These are phyloP conservation scores for Sporobolomyces pararoseus DNA, from an alignment of 768 basidiomycete species.

Conservation along the genomic window DNA sequence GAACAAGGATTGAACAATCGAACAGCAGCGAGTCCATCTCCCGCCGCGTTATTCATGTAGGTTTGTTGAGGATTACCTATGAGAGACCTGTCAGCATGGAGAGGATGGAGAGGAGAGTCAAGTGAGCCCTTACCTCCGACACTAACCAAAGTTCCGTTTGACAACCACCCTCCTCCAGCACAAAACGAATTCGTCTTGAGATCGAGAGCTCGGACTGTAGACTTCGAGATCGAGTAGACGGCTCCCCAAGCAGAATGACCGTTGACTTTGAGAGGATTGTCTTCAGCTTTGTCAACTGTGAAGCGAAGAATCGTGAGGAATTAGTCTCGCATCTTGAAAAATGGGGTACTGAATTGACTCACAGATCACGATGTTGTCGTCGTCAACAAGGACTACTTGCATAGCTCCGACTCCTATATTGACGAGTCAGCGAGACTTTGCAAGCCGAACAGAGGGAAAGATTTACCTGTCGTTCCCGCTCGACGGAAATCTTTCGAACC, in stretches of 20 bases:
- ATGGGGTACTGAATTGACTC: too few relatives aligned
- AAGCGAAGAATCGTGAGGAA: not conserved
- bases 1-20: conserved; percentile 62
- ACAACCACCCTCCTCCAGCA: conserved; percentile 46
- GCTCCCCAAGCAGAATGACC: conserved; percentile 38
- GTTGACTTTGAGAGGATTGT: conserved; percentile 36
- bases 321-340: too few relatives aligned
- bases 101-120: not conserved
- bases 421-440: too few relatives aligned
- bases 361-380: conserved; percentile 35
- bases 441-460: too few relatives aligned
- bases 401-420: conserved; percentile 36
- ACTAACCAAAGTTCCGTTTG: conserved; percentile 46
- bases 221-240: conserved; percentile 35
- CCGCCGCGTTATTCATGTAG: conserved; percentile 61
- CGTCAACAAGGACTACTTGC: conserved; percentile 30
- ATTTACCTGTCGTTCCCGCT: conserved; percentile 5
- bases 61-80: conserved; percentile 58
- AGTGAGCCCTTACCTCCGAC: conserved; percentile 42
- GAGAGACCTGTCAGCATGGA: conserved; percentile 49
- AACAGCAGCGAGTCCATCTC: conserved; percentile 68
- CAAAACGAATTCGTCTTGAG: conserved; percentile 61
- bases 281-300: conserved; percentile 43
- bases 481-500: not conserved
- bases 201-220: conserved; percentile 58